Conservation (phyloP, 2,329 filamentous ascomycete species). For the Periconia sp. region DNA sequence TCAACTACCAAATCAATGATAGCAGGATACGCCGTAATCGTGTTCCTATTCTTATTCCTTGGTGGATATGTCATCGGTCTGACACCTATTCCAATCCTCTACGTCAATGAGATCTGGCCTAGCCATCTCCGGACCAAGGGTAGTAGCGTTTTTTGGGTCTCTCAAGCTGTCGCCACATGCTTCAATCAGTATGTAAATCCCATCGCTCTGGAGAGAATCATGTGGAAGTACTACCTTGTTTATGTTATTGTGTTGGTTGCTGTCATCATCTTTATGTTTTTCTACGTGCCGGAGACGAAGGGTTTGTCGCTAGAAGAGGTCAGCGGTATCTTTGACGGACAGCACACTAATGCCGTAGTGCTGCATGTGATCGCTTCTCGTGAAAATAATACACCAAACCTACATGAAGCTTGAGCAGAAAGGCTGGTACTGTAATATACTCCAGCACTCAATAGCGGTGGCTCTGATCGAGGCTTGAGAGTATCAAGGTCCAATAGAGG, state of each 20-base stretch:
- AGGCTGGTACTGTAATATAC: too few relatives aligned
- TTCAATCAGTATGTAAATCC: slow-evolving; percentile 29
- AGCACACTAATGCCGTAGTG: background rate
- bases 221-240: slow-evolving; percentile 31
- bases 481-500: too few relatives aligned
- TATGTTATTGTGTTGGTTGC: slow-evolving; percentile 24
- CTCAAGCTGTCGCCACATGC: slow-evolving; percentile 20
- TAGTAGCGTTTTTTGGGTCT: slow-evolving; percentile 23
- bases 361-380: background rate
- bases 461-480: too few relatives aligned
- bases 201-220: slow-evolving; percentile 25
- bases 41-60: slow-evolving; percentile 25
- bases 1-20: slow-evolving; percentile 6
- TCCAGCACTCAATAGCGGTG: too few relatives aligned
- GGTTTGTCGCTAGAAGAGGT: slow-evolving; percentile 23
- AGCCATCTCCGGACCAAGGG: slow-evolving; percentile 30
- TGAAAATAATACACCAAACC: background rate
- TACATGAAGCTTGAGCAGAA: background rate
- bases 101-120: slow-evolving; percentile 44
- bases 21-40: slow-evolving; percentile 22
- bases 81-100: slow-evolving; percentile 39
- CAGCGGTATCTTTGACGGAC: slow-evolving; percentile 17
- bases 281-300: slow-evolving; percentile 23
- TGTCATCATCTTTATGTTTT: slow-evolving; percentile 16
- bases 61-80: slow-evolving; percentile 41